Evolutionary conservation across 2,329 filamentous ascomycete genomes (phyloP).

Genomic region (Berkeleyomyces basicola): DNA sequence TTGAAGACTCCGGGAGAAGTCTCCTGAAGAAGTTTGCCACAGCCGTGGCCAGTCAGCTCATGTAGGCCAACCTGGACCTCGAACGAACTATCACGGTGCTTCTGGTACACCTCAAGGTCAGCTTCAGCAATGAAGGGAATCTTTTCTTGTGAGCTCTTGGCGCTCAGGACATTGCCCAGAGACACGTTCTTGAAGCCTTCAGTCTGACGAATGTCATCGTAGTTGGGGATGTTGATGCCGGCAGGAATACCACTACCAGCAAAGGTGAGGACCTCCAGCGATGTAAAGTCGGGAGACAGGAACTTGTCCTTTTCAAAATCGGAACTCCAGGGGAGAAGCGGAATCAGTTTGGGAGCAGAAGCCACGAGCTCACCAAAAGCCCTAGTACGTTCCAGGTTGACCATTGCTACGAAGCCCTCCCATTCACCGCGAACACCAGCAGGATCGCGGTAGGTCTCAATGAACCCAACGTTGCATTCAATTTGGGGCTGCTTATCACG

Average conservation of each 20-base stretch:
- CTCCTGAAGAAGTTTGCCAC: constrained; percentile 85
- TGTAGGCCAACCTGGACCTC: constrained; percentile 94
- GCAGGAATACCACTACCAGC: constrained; percentile 45
- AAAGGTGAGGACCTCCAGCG: constrained; percentile 79
- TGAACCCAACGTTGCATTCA: constrained; percentile 68
- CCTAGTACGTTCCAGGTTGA: constrained; percentile 52
- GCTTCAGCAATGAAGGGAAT: constrained; percentile 74
- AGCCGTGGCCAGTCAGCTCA: constrained; percentile 74
- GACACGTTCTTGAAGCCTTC: constrained; percentile 89
- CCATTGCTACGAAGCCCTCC: constrained; percentile 62
- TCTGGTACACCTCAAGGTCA: constrained; percentile 63
- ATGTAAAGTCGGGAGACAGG: constrained; percentile 87
- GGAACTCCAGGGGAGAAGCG: constrained; percentile 70
- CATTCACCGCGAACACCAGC: constrained; percentile 68
- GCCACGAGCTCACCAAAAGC: constrained; percentile 77
- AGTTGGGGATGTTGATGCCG: constrained; percentile 54
- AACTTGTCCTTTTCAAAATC: constrained; percentile 97
- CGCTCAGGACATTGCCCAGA: constrained; percentile 79
- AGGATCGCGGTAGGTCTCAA: constrained; percentile 74
- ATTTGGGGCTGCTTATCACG: constrained; percentile 66
- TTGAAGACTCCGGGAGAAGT: constrained; percentile 69
- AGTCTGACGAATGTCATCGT: constrained; percentile 62
- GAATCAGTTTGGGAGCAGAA: constrained; percentile 67
- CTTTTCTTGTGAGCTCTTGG: constrained; percentile 81
- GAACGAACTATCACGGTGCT: constrained; percentile 73